Conservation (phyloP, 164 flowering plant species). For the Piper longum region DNA sequence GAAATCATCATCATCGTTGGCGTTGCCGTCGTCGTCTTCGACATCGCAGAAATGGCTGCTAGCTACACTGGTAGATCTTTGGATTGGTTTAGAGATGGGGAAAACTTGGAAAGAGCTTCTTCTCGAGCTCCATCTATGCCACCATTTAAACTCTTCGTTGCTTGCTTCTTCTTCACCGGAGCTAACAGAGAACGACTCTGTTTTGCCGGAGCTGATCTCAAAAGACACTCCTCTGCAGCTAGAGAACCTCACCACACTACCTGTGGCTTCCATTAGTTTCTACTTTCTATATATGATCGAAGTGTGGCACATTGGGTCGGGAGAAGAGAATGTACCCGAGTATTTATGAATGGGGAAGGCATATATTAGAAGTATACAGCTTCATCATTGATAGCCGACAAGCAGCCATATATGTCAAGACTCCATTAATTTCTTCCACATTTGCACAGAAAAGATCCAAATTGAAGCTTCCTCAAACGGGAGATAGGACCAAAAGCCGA, state of each 20-base stretch:
- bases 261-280: background rate
- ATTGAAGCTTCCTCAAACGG: too few species aligned
- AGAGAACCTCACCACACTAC: conserved; percentile 6
- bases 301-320: too few species aligned
- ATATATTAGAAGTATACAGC: too few species aligned
- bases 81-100: background rate
- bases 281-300: too few species aligned
- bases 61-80: conserved; percentile 16
- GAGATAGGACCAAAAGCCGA: too few species aligned
- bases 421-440: too few species aligned
- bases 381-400: too few species aligned
- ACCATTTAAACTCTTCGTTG: conserved; percentile 3
- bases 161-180: conserved; percentile 1
- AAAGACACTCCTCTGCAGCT: conserved; percentile 18
- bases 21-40: background rate
- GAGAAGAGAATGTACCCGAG: too few species aligned
- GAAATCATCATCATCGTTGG: background rate
- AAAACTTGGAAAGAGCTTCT: conserved; percentile 1
- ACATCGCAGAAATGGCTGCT: conserved; percentile 50
- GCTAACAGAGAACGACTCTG: conserved; percentile 8
- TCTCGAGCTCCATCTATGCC: conserved; percentile 3
- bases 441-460: too few species aligned
- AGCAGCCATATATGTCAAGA: too few species aligned
- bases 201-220: conserved; percentile 7
- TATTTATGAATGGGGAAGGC: too few species aligned